These are phyloP conservation scores for Aureobasidium uvarum DNA, from an alignment of 2,329 filamentous ascomycete genomes.

Conservation along the genomic window DNA sequence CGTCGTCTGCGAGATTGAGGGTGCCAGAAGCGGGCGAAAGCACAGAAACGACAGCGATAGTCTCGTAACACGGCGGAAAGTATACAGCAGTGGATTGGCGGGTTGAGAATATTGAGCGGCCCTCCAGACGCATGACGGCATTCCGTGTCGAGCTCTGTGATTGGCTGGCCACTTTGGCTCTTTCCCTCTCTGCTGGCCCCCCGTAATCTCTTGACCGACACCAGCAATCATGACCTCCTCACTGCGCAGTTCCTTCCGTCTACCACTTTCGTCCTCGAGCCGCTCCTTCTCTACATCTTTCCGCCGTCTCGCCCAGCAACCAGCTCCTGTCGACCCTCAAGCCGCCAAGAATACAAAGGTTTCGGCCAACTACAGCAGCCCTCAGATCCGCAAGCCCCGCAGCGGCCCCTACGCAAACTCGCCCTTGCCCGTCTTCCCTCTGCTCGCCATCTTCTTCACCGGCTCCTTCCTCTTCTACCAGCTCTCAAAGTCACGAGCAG, in stretches of 20 bases:
- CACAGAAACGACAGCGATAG: neutral
- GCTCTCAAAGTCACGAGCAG: conserved; percentile 48
- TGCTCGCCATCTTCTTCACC: conserved; percentile 48
- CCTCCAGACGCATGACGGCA: conserved; percentile 13
- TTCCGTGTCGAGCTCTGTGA: conserved; percentile 10
- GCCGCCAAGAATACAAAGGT: conserved; percentile 23
- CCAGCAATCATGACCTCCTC: conserved; percentile 23
- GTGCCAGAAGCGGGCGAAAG: neutral
- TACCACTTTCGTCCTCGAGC: neutral
- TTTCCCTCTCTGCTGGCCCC: neutral
- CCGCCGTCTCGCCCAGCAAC: conserved; percentile 10
- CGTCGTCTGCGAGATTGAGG: neutral
- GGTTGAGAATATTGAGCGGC: conserved; percentile 1
- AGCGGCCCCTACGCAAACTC: conserved; percentile 29
- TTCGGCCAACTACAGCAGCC: conserved; percentile 22
- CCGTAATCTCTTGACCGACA: conserved; percentile 15
- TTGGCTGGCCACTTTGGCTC: conserved; percentile 2
- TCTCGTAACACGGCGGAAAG: neutral
- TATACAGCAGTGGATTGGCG: neutral
- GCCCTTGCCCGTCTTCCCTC: conserved; percentile 48
- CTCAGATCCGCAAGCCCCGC: conserved; percentile 28
- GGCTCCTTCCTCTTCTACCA: conserved; percentile 49
- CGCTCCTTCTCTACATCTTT: conserved; percentile 11
- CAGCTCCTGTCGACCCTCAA: conserved; percentile 17
- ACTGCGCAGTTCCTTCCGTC: neutral